Evolutionary conservation across 1,139 yeast genomes (phyloP).

Genomic region (Hemisphaericaspora lyxosophila): DNA sequence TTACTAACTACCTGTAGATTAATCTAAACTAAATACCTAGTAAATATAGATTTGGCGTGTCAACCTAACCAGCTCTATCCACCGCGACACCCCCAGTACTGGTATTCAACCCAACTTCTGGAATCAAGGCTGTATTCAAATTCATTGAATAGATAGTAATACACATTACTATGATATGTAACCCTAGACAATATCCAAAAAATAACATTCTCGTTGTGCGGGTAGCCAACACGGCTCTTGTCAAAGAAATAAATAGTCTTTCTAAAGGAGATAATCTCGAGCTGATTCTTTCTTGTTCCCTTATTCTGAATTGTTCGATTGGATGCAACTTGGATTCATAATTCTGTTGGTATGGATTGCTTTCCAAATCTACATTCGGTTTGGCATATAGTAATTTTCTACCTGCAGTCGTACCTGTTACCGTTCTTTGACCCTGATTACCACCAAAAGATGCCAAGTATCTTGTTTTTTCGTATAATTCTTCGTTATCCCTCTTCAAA

Average conservation of each 20-base stretch:
- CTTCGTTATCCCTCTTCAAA: slow-evolving; percentile 72
- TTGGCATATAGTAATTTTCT: slow-evolving; percentile 32
- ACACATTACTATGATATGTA: slow-evolving; percentile 73
- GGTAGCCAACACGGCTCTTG: slow-evolving; percentile 73
- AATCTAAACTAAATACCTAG: background rate
- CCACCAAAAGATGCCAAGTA: slow-evolving; percentile 57
- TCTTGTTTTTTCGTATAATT: slow-evolving; percentile 77
- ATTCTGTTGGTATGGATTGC: slow-evolving; percentile 49
- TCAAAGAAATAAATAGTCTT: slow-evolving; percentile 70
- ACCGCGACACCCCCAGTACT: slow-evolving; percentile 48
- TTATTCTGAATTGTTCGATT: slow-evolving; percentile 74
- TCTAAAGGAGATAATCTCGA: slow-evolving; percentile 77
- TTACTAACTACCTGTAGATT: background rate
- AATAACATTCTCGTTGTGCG: slow-evolving; percentile 72
- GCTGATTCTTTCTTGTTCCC: slow-evolving; percentile 74
- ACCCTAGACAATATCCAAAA: slow-evolving; percentile 67
- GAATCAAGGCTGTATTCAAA: slow-evolving; percentile 44
- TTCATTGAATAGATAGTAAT: slow-evolving; percentile 60
- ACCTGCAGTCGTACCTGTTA: slow-evolving; percentile 17
- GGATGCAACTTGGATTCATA: slow-evolving; percentile 85
- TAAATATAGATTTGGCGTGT: too few species aligned
- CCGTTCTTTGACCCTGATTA: slow-evolving; percentile 10
- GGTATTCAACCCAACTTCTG: slow-evolving; percentile 48
- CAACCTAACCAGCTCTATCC: too few species aligned
- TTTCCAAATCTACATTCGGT: slow-evolving; percentile 53